Conservation (phyloP, 1,284 basidiomycete species). For the Testicularia cyperi region DNA sequence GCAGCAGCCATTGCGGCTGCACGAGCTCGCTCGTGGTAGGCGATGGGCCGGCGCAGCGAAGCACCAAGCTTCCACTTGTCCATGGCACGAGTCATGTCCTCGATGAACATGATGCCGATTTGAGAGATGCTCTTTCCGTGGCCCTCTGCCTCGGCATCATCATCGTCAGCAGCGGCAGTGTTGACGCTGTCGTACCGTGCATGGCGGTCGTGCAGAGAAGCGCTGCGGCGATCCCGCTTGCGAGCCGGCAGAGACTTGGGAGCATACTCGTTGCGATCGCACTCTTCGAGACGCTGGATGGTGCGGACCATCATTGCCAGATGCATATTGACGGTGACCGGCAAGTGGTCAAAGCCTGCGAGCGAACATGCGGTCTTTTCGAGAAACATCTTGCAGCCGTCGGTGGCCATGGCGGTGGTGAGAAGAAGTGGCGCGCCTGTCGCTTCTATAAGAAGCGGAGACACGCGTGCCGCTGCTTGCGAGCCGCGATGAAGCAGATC, state of each 20-base stretch:
- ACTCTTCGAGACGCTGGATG: conserved; percentile 18
- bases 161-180: too few species aligned
- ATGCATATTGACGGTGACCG: conserved; percentile 26
- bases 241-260: too few species aligned
- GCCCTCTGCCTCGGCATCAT: not conserved
- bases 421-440: conserved; percentile 27
- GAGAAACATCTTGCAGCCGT: conserved; percentile 34
- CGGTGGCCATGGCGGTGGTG: conserved; percentile 30
- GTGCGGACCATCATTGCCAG: conserved; percentile 28
- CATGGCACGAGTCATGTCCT: conserved; percentile 36
- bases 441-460: conserved; percentile 25
- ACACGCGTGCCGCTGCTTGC: not conserved
- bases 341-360: conserved; percentile 21
- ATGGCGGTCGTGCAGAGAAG: too few species aligned
- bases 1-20: not conserved
- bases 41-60: conserved; percentile 18
- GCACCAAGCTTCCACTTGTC: conserved; percentile 34
- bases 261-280: conserved; percentile 35
- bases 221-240: too few species aligned
- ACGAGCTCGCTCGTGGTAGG: conserved; percentile 12
- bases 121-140: conserved; percentile 28
- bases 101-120: conserved; percentile 32
- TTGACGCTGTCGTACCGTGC: too few species aligned
- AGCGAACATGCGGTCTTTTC: conserved; percentile 37
- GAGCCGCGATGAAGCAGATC: conserved; percentile 8